Percentiles rank a stretch among this genome's conserved stretches.
Conservation (phyloP, 2,329 filamentous ascomycete genomes). For the Fusarium sp. region DNA sequence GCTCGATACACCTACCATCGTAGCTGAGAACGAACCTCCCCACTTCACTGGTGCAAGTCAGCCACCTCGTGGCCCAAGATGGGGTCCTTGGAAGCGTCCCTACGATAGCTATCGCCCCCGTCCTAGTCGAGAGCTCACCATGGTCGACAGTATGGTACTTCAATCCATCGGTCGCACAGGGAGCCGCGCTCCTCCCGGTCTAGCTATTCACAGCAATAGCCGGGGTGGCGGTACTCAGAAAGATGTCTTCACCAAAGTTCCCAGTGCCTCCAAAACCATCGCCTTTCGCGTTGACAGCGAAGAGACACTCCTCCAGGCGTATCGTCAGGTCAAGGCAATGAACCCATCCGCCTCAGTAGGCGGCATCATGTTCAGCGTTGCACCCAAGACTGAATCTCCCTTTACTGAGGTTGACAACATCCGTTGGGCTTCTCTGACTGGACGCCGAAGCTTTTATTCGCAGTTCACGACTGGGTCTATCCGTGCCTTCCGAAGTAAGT, state of each 20-base stretch:
- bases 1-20: too few species aligned
- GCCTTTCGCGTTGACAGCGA: constrained; percentile 20
- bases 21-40: background rate
- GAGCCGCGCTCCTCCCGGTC: background rate
- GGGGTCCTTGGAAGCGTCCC: background rate
- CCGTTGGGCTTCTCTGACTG: background rate
- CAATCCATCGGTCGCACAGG: background rate
- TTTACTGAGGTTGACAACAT: background rate
- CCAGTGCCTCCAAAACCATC: constrained; percentile 1
- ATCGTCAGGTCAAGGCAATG: constrained; percentile 25
- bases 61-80: background rate
- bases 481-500: background rate
- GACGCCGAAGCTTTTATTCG: background rate
- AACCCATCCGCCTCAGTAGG: constrained; percentile 12
- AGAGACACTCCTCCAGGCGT: constrained; percentile 14
- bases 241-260: constrained; percentile 21
- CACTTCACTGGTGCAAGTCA: background rate
- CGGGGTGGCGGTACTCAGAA: constrained; percentile 11
- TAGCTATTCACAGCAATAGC: constrained; percentile 22
- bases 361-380: constrained; percentile 20
- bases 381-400: background rate
- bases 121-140: background rate
- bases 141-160: constrained; percentile 20
- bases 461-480: background rate
- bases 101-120: background rate